Evolutionary conservation across 2,329 filamentous ascomycete species (phyloP).

Genomic region (Kalmusia sp.): DNA sequence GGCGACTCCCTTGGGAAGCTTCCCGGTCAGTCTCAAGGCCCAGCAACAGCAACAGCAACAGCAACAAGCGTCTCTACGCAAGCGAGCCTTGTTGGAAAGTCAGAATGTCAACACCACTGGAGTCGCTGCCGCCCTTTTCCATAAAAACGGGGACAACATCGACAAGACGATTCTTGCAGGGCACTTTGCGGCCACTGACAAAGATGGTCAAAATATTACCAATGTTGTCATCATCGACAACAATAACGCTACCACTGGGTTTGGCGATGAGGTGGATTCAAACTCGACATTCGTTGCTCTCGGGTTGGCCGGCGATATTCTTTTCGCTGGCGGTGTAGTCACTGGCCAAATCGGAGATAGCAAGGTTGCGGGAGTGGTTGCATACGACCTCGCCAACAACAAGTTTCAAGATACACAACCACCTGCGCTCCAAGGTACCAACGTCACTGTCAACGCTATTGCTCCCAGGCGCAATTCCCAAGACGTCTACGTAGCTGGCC

Average conservation of each 20-base stretch:
- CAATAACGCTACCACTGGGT: constrained; percentile 71
- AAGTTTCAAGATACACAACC: constrained; percentile 73
- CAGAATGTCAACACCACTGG: constrained; percentile 64
- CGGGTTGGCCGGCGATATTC: constrained; percentile 54
- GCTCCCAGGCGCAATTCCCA: constrained; percentile 71
- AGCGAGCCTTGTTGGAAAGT: constrained; percentile 51
- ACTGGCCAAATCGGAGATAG: constrained; percentile 71
- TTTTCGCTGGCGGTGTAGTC: constrained; percentile 85
- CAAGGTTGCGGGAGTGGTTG: constrained; percentile 74
- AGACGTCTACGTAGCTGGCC: constrained; percentile 85
- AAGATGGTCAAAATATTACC: constrained; percentile 73
- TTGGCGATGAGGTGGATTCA: constrained; percentile 69
- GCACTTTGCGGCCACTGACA: constrained; percentile 76
- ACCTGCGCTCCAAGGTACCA: constrained; percentile 73
- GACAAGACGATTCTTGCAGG: constrained; percentile 91
- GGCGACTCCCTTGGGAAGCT: constrained; percentile 48
- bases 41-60: constrained; percentile 39
- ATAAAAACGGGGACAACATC: constrained; percentile 65
- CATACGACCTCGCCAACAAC: constrained; percentile 75
- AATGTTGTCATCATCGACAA: constrained; percentile 87
- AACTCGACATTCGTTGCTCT: constrained; percentile 80
- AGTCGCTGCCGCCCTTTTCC: constrained; percentile 81
- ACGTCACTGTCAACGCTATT: constrained; percentile 78
- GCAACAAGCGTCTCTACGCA: constrained; percentile 42
- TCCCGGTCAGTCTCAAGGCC: constrained; percentile 47